Evolutionary conservation across 257 asterid genomes (phyloP).

Genomic region (Solanum raphanifolium): DNA sequence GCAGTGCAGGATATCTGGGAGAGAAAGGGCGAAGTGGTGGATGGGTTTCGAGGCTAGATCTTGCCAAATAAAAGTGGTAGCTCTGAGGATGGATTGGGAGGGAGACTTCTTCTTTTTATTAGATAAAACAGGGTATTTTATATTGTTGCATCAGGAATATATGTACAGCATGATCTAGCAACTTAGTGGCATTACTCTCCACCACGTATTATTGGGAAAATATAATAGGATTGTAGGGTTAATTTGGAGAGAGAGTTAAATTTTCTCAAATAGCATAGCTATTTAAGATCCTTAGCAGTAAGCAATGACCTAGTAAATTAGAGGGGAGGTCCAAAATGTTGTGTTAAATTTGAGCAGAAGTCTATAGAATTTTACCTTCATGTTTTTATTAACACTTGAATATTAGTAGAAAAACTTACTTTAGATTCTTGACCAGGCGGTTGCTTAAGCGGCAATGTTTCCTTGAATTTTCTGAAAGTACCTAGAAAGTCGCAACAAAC

Average conservation of each 20-base stretch:
- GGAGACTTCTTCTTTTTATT: neutral
- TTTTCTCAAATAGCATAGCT: neutral
- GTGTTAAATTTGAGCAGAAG: neutral
- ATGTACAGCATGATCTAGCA: neutral
- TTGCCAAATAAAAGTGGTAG: neutral
- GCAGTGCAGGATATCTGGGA: neutral
- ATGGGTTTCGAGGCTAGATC: neutral
- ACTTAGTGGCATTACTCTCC: neutral
- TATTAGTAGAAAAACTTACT: slow-evolving; percentile 22
- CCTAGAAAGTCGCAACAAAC: slow-evolving; percentile 32
- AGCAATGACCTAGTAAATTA: neutral
- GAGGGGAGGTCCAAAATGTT: neutral
- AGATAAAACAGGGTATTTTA: neutral
- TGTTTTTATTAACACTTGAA: neutral
- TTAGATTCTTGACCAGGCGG: slow-evolving; percentile 43
- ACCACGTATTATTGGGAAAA: neutral
- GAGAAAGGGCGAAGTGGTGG: neutral
- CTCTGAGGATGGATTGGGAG: neutral
- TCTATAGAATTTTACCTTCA: neutral
- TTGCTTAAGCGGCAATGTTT: slow-evolving; percentile 47
- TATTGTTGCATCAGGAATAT: neutral
- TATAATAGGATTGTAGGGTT: neutral
- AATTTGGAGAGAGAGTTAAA: neutral
- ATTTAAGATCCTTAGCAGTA: neutral
- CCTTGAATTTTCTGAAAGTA: slow-evolving; percentile 88